Conservation (phyloP, 2,329 filamentous ascomycete genomes). For the Ophiosphaerella korrae region DNA sequence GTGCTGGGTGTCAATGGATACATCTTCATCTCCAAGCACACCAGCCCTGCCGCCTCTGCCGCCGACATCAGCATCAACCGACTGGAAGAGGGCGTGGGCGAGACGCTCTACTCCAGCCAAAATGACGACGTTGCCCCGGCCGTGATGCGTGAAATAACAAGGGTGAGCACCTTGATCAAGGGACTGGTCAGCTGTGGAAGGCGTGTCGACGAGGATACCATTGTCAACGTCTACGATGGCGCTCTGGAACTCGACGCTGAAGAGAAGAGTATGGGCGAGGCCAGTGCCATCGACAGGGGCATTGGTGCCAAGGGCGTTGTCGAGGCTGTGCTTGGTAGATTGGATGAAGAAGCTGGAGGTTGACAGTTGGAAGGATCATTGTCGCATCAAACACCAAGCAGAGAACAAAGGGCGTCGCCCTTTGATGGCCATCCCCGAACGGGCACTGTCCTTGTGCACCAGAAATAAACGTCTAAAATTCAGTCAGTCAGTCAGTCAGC, state of each 20-base stretch:
- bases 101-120: slow-evolving; percentile 90
- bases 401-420: background rate
- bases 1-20: slow-evolving; percentile 95
- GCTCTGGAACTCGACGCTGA: slow-evolving; percentile 75
- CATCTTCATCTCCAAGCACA: slow-evolving; percentile 90
- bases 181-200: slow-evolving; percentile 82
- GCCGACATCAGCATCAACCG: slow-evolving; percentile 72
- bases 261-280: slow-evolving; percentile 61
- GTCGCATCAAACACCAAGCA: background rate
- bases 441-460: too few species aligned
- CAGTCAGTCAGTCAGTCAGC: background rate
- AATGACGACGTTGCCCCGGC: slow-evolving; percentile 81
- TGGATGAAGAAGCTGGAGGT: slow-evolving; percentile 32
- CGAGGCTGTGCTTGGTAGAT: slow-evolving; percentile 33
- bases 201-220: slow-evolving; percentile 9
- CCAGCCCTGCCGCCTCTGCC: slow-evolving; percentile 62
- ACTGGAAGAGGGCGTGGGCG: slow-evolving; percentile 84
- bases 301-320: slow-evolving; percentile 40
- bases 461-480: background rate
- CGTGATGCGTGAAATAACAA: slow-evolving; percentile 85
- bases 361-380: slow-evolving; percentile 17
- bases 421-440: too few species aligned
- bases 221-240: slow-evolving; percentile 73
- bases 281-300: slow-evolving; percentile 25
- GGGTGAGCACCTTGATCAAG: slow-evolving; percentile 79